Base-by-base conservation (phyloP, 2,329 filamentous ascomycete genomes). In the Coleophoma cylindrospora region DNA sequence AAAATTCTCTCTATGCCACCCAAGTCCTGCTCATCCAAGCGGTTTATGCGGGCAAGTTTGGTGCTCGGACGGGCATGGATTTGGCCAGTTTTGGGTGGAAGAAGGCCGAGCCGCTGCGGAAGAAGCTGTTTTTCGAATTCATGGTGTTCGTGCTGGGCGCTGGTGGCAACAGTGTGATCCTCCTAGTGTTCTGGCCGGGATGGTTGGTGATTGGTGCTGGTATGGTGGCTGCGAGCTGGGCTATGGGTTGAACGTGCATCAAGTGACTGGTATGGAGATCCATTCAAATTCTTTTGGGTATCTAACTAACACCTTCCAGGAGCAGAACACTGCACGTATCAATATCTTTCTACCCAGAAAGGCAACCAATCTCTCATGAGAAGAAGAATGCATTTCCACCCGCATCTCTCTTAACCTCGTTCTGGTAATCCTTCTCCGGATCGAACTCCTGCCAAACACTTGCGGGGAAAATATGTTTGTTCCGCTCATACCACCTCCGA, bases 391-490 rank as follows among this genome's bases (percentile, higher is more conserved):
- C 83, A 69, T 99, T 99, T 12, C 94, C 94, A 49, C 90, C 85
- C 12, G 80, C 80, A 70, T 99, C 94, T 62, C 90, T 87, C 60
- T 89, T 81, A 37, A 91, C 80, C 58, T 89, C 83, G 56, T 75
- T 79, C 63, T 82, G 79, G 71, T 95, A 95, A 61, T 96, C 88
- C 68, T 87, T 89, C 54, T 89, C 89, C 0, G 91, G 87, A 58
- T 96, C 91, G 66, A 95, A 99, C 55, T 95, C 88, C 61, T 91
- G 89, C 94, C 94, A 99, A 43, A 92, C 80, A 65, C 89, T 97
- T 17, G 92, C 92, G 0, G 94, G 94, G 66, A 92, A 99, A 51
- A 99, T 97, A 68, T 99, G 94, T 70, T 97, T 99, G 67, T 97
- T 96, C 63, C 85, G 82, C 73, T 96, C 91, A 67, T 96, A 99